Evolutionary conservation across 2,329 filamentous ascomycete species (phyloP), one percentile per base, ranked within the genome.

Genomic region (Myriosclerotinia curreyana): DNA sequence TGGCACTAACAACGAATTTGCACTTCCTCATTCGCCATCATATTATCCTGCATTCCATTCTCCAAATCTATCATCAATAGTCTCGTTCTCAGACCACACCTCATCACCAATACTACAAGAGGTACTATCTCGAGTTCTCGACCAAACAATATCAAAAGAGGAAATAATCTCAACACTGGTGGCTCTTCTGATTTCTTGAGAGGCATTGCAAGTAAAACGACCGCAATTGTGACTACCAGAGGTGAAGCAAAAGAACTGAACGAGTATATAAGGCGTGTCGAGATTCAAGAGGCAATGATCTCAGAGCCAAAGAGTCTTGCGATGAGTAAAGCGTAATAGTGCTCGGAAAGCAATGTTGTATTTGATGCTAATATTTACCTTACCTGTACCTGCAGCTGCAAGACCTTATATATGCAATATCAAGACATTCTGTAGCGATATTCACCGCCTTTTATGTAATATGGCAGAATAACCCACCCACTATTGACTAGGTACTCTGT

Each of bases 31-130:
- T 53, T 34, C 42, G 38, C 60, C 36, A 46, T 66, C 15, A 55
- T 64, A 50, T 42, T 58, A 38, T 59, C 46, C 46, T 56, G 60
- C 15, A 60, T 66, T 12, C 60, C 64, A 34, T 66, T 66, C 60
- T 48, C 64, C 28, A 58, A 59, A 56, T 53, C 62, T 4, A 44
- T 64, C 5, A 28, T 64, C 51, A 55, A 66, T 25, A 58, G 52
- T 52, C 52, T 64, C 15, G 22, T 34, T 8, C 31, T 49, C 31
- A 20, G 28, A 48, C 60, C 60, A 15, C 38, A 55, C 20, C 12
- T 49, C 22, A 49, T 49, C 4, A 49, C 56, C 7, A 42, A 55
- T 15, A 55, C 17, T 20, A 28, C 38, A 28, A 55, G 38, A 20
- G 53, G 22, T 22, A 42, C 25, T 20, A 11, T 44, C 22, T 8